Conservation (phyloP, 305 asterid genomes). For the Coffea humblotiana region DNA sequence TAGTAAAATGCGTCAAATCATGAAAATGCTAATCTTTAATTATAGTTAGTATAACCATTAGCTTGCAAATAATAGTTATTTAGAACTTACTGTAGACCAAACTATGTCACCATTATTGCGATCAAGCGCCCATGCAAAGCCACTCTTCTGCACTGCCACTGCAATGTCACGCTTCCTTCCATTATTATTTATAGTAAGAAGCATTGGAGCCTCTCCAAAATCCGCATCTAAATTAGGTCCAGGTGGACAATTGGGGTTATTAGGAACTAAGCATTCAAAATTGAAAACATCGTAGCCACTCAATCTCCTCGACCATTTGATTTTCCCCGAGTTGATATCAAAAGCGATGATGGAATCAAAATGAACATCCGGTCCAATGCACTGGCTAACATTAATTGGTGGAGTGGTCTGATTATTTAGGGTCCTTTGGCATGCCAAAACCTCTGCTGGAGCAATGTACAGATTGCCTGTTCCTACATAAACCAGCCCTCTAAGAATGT, state of each 20-base stretch:
- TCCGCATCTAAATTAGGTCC: constrained; percentile 84
- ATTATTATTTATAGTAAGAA: constrained; percentile 32
- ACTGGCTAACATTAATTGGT: constrained; percentile 43
- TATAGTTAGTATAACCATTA: too few relatives aligned
- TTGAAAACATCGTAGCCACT: constrained; percentile 69
- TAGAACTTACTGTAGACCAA: constrained; percentile 47
- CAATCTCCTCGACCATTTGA: constrained; percentile 53
- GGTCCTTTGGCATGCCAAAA: constrained; percentile 53
- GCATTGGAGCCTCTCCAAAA: constrained; percentile 88
- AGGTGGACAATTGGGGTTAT: constrained; percentile 65
- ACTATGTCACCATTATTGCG: constrained; percentile 56
- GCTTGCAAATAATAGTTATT: neutral
- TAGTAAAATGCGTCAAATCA: neutral
- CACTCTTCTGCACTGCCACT: constrained; percentile 77
- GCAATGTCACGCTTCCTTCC: constrained; percentile 50
- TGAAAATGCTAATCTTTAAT: neutral
- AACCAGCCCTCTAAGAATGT: constrained; percentile 37
- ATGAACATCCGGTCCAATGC: constrained; percentile 58
- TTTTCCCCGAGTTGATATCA: constrained; percentile 43
- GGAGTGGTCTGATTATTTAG: constrained; percentile 45
- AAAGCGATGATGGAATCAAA: constrained; percentile 59
- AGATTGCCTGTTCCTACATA: constrained; percentile 65
- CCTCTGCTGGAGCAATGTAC: constrained; percentile 55
- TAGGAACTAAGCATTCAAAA: constrained; percentile 54
- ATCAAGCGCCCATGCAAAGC: constrained; percentile 71